These are phyloP conservation scores for Globisporangium camurandrum DNA, from an alignment of 352 stramenopile genomes.

Conservation along the genomic window DNA sequence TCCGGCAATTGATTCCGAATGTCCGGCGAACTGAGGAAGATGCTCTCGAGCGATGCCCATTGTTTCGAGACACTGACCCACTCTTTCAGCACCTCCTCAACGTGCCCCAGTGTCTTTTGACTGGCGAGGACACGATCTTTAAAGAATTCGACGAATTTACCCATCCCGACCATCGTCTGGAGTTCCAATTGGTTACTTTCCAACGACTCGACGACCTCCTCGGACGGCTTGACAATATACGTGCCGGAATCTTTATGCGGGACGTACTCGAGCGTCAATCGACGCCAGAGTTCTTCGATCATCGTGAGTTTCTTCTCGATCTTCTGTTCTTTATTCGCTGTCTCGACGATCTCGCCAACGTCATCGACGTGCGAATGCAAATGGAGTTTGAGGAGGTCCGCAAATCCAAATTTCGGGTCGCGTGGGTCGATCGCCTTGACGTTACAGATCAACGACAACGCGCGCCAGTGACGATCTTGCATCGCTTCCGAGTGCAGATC, in stretches of 20 bases:
- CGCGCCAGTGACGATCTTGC: conserved; percentile 91
- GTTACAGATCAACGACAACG: conserved; percentile 74
- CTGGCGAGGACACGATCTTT: conserved; percentile 75
- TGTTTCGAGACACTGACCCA: conserved; percentile 86
- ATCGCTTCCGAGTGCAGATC: conserved; percentile 94
- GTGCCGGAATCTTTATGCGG: conserved; percentile 83
- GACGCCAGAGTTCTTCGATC: conserved; percentile 82
- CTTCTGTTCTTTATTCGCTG: conserved; percentile 85
- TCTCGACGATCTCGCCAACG: conserved; percentile 83
- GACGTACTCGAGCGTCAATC: conserved; percentile 80
- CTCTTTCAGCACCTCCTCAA: conserved; percentile 84
- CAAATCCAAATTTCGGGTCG: conserved; percentile 77
- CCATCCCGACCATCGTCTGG: conserved; percentile 87
- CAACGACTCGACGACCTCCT: conserved; percentile 80
- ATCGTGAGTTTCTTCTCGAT: conserved; percentile 88
- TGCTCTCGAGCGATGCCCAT: conserved; percentile 84
- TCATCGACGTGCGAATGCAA: conserved; percentile 81
- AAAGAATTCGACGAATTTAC: conserved; percentile 89
- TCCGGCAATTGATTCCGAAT: conserved; percentile 85
- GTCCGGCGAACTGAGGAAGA: conserved; percentile 84
- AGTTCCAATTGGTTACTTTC: conserved; percentile 85
- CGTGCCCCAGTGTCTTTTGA: conserved; percentile 76
- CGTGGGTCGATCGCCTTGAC: conserved; percentile 85
- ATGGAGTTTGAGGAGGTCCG: conserved; percentile 77
- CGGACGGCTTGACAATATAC: conserved; percentile 79